Base-by-base conservation (phyloP, 2,329 filamentous ascomycete species). In the Leptographium procerum region DNA sequence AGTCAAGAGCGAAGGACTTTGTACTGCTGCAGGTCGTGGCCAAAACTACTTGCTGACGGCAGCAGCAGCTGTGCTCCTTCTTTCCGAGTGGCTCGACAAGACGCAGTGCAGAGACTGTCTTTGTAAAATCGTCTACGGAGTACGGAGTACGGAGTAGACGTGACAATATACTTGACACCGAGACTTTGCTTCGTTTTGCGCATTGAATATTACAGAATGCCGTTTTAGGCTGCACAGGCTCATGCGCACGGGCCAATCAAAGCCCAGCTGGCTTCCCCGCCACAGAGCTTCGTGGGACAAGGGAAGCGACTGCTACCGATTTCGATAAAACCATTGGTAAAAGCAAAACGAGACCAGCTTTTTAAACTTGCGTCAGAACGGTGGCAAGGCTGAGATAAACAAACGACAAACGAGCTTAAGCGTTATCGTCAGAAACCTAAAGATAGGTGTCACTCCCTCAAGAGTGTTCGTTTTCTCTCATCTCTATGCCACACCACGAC, bases 31-130 rank as follows among this genome's bases (percentile, higher is more conserved):
- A n/a, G n/a, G n/a, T n/a, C n/a, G n/a, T n/a, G n/a, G n/a, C n/a
- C n/a, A n/a, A n/a, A n/a, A 76, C 11, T 81, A 82, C 14, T 91
- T 77, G 60, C 79, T 84, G 57, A 84, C 78, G 2, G 80, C 81
- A 0, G 80, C 80, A 1, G 81, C 77, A 2, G 82, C 82, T n/a
- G n/a, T n/a, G 88, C n/a, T 88, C 75, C 52, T 75, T 75, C 62
- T 77, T 82, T 11, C 76, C 77, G 56, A 78, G 2, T 82, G 72
- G 50, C 81, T 77, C 11, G 84, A 83, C 9, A 88, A 90, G 19
- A 90, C 84, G 64, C 92, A 94, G 68, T 94, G 89, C 14, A 94
- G 73, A 68, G 94, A 94, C 0, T 89, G 89, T 22, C 89, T 78
- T 66, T 94, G 94, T 2, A 94, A 74, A 66, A 94, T 84, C 69